Percentiles rank a stretch among this genome's conserved stretches.
Evolutionary conservation across 176 grass and related monocot species (phyloP).

Genomic region (Cenchrus fungigraminus): DNA sequence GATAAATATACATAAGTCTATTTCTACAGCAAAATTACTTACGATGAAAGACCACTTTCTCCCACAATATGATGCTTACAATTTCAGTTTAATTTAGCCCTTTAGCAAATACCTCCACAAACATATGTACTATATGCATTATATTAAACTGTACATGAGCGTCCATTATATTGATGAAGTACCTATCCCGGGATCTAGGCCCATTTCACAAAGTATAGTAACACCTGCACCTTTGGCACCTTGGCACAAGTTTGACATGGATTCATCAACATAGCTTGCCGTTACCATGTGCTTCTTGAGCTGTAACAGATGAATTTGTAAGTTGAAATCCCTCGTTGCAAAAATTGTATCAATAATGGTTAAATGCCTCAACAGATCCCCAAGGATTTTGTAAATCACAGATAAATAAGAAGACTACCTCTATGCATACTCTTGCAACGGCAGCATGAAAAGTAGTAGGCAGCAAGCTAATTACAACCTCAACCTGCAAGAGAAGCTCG

Average conservation of each 20-base stretch:
- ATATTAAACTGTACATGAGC: not conserved
- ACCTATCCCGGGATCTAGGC: conserved; percentile 99
- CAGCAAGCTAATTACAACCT: conserved; percentile 87
- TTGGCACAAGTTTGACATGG: conserved; percentile 82
- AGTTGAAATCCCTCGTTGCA: not conserved
- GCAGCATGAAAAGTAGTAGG: conserved; percentile 86
- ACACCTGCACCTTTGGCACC: conserved; percentile 74
- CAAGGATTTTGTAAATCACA: conserved; percentile 11
- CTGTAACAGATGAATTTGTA: conserved; percentile 39
- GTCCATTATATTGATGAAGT: conserved; percentile 16
- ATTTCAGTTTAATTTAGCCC: no score
- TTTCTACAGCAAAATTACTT: conserved; percentile 5
- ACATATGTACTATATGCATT: not conserved
- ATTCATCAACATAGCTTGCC: conserved; percentile 94
- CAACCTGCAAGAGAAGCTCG: conserved; percentile 59
- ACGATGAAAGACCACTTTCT: not conserved
- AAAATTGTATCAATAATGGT: not conserved
- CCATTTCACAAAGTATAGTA: conserved; percentile 94
- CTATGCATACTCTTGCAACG: conserved; percentile 85
- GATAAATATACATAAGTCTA: conserved; percentile 18
- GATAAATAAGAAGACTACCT: conserved; percentile 55
- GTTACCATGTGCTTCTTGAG: conserved; percentile 93
- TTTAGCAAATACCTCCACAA: not conserved
- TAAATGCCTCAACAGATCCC: not conserved
- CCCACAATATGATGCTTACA: not conserved